Evolutionary conservation across 1,284 basidiomycete genomes (phyloP), one percentile per base, ranked within the genome.

Genomic region (Ustilago shanxiensis): DNA sequence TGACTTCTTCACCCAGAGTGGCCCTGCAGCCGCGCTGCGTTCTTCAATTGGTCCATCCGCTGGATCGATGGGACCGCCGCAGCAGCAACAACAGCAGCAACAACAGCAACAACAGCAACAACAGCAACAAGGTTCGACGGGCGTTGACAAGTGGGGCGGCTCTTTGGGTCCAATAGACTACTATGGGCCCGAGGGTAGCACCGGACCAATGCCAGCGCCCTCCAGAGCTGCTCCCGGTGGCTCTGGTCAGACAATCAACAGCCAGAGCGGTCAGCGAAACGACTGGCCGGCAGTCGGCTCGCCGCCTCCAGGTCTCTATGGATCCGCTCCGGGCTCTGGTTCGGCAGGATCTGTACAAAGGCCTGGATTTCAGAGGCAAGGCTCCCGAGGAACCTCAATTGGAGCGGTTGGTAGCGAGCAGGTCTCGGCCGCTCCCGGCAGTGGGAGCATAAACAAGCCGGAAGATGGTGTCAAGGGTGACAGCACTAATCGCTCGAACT

Each of bases 101-200:
- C 9, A 35, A 13, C 51, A 50, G 39, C n/a, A n/a, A n/a, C 65
- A 5, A 33, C 31, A n/a, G 13, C 47, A 52, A 51, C 62, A 60
- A 26, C 55, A 39, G 28, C 66, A 41, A 31, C 64, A 60, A 58
- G 31, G 49, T 35, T 49, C 51, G 26, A n/a, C 53, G 1, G 59
- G 65, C 33, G 54, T 50, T 8, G 73, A 78, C 45, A 80, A 80
- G 57, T 82, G 80, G 80, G 66, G 69, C n/a, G 57, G 68, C 16
- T 73, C 79, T 1, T 64, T 77, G 70, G 81, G 81, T 2, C 81
- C 81, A 2, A 70, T 83, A 39, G 81, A 83, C 65, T 83, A 76
- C 54, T 81, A 74, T 33, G 80, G 66, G 8, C 77, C 74, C 10
- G 74, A 79, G 22, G 56, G 66, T 13, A 70, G 63, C 44, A 18